Evolutionary conservation across 805 yeast genomes (phyloP), one percentile per base, ranked within the genome.

Genomic region (Metschnikowia picachoensis): DNA sequence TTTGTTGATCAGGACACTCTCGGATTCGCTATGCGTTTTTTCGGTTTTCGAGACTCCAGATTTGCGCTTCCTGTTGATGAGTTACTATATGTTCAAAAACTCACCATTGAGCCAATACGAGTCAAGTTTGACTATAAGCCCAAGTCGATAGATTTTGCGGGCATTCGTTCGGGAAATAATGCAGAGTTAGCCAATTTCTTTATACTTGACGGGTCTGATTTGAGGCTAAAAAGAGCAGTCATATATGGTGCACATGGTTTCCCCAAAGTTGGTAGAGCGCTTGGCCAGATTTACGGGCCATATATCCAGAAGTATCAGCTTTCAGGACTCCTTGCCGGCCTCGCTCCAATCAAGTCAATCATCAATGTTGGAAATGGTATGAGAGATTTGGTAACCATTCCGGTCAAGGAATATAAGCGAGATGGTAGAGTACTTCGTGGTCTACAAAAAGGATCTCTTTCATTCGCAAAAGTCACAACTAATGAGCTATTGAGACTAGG

Each of bases 1-100:
- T 89, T 88, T 60, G 81, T 94, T 37, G 98, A 94, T 63, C 99
- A 94, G 62, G 98, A 92, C 58, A 87, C 97, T 0, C 70, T 90
- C 15, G 97, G 90, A 46, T 91, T 92, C 53, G 55, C 90, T 30
- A 78, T 81, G 0, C 70, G 97, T 32, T 94, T 89, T 65, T 80
- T 85, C 30, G 90, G 83, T 49, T 94, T 94, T 61, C 83, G 80
- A 58, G 96, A 87, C 57, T 55, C 68, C 2, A 65, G 94, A 47
- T 86, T 87, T 60, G 76, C 76, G 4, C 66, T 86, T 13, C 74
- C 81, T n/a, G 73, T 74, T 20, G 89, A 84, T 37, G 94, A 85
- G 47, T 75, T 79, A 6, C 58, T 80, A 1, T 91, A 79, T 58
- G 73, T 90, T 38, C 89, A 87, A 55, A 81, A 81, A 58, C 75